Evolutionary conservation across 2,329 filamentous ascomycete genomes (phyloP).

Genomic region (Didymella exigua): DNA sequence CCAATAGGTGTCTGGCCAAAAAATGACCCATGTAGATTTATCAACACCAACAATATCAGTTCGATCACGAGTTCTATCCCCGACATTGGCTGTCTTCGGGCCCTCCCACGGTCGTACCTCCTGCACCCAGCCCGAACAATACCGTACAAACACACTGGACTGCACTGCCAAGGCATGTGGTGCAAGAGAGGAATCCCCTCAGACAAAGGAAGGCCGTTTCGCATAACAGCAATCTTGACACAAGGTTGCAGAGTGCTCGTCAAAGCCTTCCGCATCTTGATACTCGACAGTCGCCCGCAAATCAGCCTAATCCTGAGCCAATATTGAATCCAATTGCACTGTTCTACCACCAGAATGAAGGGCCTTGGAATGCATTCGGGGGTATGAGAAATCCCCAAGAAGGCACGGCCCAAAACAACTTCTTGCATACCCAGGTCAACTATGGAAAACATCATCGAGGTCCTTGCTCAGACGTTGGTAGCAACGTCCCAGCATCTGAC

Average conservation of each 20-base stretch:
- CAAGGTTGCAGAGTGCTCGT: constrained; percentile 7
- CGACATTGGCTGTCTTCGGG: constrained; percentile 29
- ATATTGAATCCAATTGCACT: constrained; percentile 17
- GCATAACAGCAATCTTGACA: constrained; percentile 3
- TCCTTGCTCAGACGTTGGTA: constrained; percentile 33
- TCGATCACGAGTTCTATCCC: constrained; percentile 7
- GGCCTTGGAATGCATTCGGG: constrained; percentile 32
- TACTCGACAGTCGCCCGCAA: not conserved
- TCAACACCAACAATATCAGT: constrained; percentile 15
- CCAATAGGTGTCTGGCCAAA: not conserved
- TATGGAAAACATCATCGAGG: constrained; percentile 21
- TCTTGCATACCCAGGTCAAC: constrained; percentile 19
- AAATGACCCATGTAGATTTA: constrained; percentile 24
- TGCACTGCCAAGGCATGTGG: not conserved
- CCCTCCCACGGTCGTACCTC: constrained; percentile 20
- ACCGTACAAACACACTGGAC: not conserved
- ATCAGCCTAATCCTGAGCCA: constrained; percentile 9
- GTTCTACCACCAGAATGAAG: constrained; percentile 10
- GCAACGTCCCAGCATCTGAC: constrained; percentile 31
- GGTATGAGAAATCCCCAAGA: constrained; percentile 1
- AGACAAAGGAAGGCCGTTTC: not conserved
- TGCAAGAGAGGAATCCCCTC: constrained; percentile 9
- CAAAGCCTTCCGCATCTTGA: constrained; percentile 12
- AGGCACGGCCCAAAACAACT: not conserved
- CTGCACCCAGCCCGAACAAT: constrained; percentile 26